Conservation (phyloP, 2,329 filamentous ascomycete species). For the Knoxdaviesia capensis region DNA sequence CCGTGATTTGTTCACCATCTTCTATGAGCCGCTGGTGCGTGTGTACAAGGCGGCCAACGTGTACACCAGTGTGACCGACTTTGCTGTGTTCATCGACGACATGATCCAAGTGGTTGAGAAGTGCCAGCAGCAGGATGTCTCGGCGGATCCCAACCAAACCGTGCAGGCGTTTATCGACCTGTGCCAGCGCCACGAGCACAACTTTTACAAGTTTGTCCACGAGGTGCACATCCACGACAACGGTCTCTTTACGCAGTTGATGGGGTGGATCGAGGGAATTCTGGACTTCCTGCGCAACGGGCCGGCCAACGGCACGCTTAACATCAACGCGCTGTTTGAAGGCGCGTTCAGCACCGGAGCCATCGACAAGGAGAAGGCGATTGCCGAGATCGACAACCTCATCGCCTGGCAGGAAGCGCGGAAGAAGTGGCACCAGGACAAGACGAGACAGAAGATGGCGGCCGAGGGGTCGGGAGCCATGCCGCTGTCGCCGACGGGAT, state of each 20-base stretch:
- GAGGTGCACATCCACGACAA: conserved; percentile 96
- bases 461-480: conserved; percentile 29
- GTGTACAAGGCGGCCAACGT: conserved; percentile 99
- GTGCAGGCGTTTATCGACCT: conserved; percentile 96
- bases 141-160: conserved; percentile 91
- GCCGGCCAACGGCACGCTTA: conserved; percentile 65
- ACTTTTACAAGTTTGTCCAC: conserved; percentile 98
- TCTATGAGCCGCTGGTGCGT: conserved; percentile 90
- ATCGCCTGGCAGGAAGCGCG: conserved; percentile 88
- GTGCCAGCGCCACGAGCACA: conserved; percentile 83
- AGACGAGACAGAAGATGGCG: conserved; percentile 97
- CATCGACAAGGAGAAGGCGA: conserved; percentile 52
- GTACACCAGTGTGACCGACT: conserved; percentile 92
- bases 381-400: conserved; percentile 63
- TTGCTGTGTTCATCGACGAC: conserved; percentile 82
- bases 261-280: conserved; percentile 94
- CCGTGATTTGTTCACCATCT: conserved; percentile 91
- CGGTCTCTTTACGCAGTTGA: conserved; percentile 83
- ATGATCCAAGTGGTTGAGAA: conserved; percentile 59
- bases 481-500: conserved; percentile 16
- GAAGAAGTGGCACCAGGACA: conserved; percentile 96
- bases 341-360: conserved; percentile 48
- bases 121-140: conserved; percentile 57
- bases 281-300: conserved; percentile 81
- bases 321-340: conserved; percentile 86